phyloP scores from a whole-genome alignment of 1,139 yeast species.

The Lodderomyces jiufengensis region DNA sequence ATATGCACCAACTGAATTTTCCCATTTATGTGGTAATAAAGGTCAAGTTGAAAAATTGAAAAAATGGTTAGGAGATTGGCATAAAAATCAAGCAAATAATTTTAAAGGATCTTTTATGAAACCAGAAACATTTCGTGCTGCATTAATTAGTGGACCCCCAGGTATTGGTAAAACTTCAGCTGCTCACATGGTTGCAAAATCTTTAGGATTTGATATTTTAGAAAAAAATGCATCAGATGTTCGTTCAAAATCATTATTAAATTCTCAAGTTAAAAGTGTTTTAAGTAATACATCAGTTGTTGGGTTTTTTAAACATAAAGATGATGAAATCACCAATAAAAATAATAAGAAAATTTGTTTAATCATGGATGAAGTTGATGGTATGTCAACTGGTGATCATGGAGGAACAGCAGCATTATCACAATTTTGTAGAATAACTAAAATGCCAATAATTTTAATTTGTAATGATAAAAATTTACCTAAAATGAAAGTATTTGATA shows the following conservation, averaged over 20 bases:
- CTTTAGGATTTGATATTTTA: constrained; percentile 65
- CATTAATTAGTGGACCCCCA: constrained; percentile 81
- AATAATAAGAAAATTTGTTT: constrained; percentile 61
- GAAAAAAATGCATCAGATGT: constrained; percentile 88
- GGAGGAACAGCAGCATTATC: constrained; percentile 98
- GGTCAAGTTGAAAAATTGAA: constrained; percentile 63
- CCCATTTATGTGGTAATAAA: constrained; percentile 90
- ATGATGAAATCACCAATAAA: constrained; percentile 19
- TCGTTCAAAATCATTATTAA: constrained; percentile 73
- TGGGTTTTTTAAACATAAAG: constrained; percentile 60
- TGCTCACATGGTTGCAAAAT: constrained; percentile 68
- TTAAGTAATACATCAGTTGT: constrained; percentile 79
- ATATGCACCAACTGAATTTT: constrained; percentile 76
- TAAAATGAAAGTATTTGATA: constrained; percentile 94
- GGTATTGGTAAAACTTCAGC: constrained; percentile 83
- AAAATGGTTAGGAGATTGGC: constrained; percentile 82
- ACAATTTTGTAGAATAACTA: constrained; percentile 76
- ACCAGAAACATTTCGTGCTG: constrained; percentile 69
- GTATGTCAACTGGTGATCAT: constrained; percentile 98
- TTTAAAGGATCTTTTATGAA: constrained; percentile 62
- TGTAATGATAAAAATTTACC: constrained; percentile 93
- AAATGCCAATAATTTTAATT: constrained; percentile 86
- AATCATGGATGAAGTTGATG: constrained; percentile 99
- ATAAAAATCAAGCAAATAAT: constrained; percentile 48
- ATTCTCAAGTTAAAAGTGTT: constrained; percentile 64